These are phyloP conservation scores for Nidularia sp. DNA, from an alignment of 768 basidiomycete genomes.

Conservation along the genomic window DNA sequence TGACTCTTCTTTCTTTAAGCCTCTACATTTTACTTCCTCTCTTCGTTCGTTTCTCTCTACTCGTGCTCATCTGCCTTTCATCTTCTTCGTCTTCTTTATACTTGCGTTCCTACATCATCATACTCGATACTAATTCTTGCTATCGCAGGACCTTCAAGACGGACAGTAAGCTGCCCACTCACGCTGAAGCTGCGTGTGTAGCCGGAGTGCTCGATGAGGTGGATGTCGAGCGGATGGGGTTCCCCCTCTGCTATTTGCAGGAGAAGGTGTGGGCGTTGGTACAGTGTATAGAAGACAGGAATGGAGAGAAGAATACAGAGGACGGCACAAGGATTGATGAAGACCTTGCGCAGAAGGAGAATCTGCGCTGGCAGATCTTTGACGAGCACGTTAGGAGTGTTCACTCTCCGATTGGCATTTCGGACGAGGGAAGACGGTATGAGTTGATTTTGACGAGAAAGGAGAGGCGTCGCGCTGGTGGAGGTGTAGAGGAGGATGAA, in stretches of 20 bases:
- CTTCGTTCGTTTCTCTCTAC: too few relatives aligned
- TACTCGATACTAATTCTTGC: too few relatives aligned
- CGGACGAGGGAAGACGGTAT: not conserved
- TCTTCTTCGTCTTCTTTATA: too few relatives aligned
- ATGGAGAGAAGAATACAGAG: not conserved
- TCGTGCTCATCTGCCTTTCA: too few relatives aligned
- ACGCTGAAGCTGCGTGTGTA: slow-evolving; percentile 24
- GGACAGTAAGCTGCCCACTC: slow-evolving; percentile 28
- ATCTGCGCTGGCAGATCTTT: slow-evolving; percentile 1
- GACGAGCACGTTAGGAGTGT: slow-evolving; percentile 6
- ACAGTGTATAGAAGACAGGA: not conserved
- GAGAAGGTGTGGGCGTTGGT: not conserved
- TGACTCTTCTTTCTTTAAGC: slow-evolving; percentile 4
- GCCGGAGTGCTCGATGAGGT: slow-evolving; percentile 10
- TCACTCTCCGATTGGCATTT: not conserved
- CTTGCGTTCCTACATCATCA: too few relatives aligned
- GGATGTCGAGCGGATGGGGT: not conserved
- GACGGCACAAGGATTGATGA: too few relatives aligned
- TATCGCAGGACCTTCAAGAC: slow-evolving; percentile 45
- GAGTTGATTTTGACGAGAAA: not conserved
- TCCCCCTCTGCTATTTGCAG: not conserved
- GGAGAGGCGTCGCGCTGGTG: not conserved
- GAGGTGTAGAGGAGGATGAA: not conserved
- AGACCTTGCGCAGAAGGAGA: not conserved
- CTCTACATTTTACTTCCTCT: slow-evolving; percentile 1